These are phyloP conservation scores for Anacardium occidentale DNA, from an alignment of 345 rosid species.

Conservation along the genomic window DNA sequence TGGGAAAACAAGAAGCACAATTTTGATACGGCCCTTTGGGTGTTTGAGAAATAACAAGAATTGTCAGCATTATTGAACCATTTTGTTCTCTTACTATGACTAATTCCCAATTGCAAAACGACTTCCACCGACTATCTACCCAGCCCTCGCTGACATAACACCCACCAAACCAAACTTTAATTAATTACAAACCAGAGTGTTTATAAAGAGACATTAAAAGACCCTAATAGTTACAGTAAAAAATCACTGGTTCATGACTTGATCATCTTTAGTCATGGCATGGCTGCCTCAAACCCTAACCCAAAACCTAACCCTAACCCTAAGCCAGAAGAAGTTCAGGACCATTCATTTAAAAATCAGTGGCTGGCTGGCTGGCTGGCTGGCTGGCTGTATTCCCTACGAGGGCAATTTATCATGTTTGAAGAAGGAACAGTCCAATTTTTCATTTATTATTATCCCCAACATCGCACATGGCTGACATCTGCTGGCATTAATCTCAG, in stretches of 20 bases:
- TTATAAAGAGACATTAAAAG: constrained; percentile 18
- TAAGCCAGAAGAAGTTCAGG: constrained; percentile 19
- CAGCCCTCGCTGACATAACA: constrained; percentile 20
- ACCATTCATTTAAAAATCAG: constrained; percentile 11
- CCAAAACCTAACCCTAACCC: not conserved
- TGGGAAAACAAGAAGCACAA: not conserved
- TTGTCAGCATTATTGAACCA: not conserved
- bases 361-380: too few relatives aligned
- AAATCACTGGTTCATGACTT: too few relatives aligned
- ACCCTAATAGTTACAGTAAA: constrained; percentile 14
- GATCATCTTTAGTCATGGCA: too few relatives aligned
- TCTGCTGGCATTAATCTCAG: constrained; percentile 29
- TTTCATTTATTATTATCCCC: constrained; percentile 38
- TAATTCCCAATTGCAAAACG: not conserved
- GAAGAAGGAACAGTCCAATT: constrained; percentile 29
- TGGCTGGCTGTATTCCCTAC: constrained; percentile 33
- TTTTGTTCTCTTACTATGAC: not conserved
- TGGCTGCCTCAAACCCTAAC: not conserved
- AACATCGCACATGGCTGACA: constrained; percentile 54
- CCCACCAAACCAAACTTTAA: constrained; percentile 4
- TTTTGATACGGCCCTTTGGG: not conserved
- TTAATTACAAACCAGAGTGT: constrained; percentile 30
- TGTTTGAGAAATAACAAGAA: not conserved
- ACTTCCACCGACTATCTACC: not conserved
- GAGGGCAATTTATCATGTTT: constrained; percentile 28